Conservation (phyloP, 75 land plant species). For the Cupressus sempervirens region DNA sequence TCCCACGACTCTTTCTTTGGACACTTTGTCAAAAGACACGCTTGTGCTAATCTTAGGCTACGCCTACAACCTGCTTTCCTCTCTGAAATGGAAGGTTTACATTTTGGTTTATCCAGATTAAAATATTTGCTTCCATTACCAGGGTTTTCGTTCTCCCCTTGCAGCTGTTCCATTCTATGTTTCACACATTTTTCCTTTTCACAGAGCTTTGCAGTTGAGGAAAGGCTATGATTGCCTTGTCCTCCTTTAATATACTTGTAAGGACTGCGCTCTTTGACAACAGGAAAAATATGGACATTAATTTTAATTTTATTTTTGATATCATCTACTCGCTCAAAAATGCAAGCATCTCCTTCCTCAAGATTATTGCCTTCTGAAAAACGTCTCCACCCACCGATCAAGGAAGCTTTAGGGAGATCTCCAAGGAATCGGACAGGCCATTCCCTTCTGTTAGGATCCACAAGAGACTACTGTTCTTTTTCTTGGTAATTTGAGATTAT, state of each 20-base stretch:
- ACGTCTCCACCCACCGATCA: constrained; percentile 12
- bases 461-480: background rate
- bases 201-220: too few relatives aligned
- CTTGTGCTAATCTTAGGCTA: background rate
- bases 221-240: too few relatives aligned
- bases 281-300: constrained; percentile 19
- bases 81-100: background rate
- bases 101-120: background rate
- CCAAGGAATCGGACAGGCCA: background rate
- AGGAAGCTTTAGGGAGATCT: background rate
- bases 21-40: background rate
- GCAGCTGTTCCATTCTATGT: background rate
- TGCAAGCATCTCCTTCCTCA: constrained; percentile 28
- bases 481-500: background rate
- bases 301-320: background rate
- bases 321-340: background rate
- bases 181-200: too few relatives aligned
- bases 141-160: background rate
- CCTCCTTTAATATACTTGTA: background rate
- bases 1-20: background rate
- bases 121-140: background rate
- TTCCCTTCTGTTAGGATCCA: background rate
- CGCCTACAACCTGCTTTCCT: background rate
- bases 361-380: constrained; percentile 14
- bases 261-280: constrained; percentile 5